Evolutionary conservation across 2,329 filamentous ascomycete species (phyloP), one percentile per base, ranked within the genome.

Genomic region (Teratosphaeriaceae sp.): DNA sequence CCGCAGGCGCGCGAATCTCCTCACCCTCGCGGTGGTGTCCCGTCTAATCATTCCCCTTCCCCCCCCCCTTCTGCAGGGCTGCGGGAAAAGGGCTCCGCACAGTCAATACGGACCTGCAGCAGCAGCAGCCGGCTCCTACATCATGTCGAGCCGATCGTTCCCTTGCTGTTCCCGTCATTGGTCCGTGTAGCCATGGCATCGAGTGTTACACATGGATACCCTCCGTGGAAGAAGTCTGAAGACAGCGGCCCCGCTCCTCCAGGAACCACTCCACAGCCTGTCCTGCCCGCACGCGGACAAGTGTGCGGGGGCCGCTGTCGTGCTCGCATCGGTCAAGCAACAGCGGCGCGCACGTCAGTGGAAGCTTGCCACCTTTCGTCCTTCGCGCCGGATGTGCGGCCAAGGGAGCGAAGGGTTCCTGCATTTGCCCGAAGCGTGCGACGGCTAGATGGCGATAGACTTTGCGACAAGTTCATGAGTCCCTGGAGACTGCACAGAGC

Each of bases 201-300:
- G 31, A 36, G 15, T 3, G 40, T 42, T 36, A 42, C 40, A 42
- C 40, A 42, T 18, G 21, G 12, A 33, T 6, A 15, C 20, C 27
- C 26, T n/a, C n/a, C n/a, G n/a, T n/a, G n/a, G n/a, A n/a, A n/a
- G 8, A 27, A 27, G 24, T 27, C 24, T 38, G 35, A 13, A 22
- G 20, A 33, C 31, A 24, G 9, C 19, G 31, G 23, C 43, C 42
- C 39, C 35, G 45, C 46, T 42, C 40, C 35, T 39, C 45, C 37
- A 42, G 50, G 46, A 47, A 38, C 41, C 18, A 34, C 31, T 18
- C 31, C 31, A 34, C n/a, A 34, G 3, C 18, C 18, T 29, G 29
- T 37, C 33, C 42, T 47, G 47, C 46, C 46, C 43, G 46, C 51
- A 46, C 38, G 29, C 19, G 43, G 3, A 18, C 16, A 30, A 16